Evolutionary conservation across 495 filamentous ascomycete species (phyloP).

Genomic region (Podospora conica): DNA sequence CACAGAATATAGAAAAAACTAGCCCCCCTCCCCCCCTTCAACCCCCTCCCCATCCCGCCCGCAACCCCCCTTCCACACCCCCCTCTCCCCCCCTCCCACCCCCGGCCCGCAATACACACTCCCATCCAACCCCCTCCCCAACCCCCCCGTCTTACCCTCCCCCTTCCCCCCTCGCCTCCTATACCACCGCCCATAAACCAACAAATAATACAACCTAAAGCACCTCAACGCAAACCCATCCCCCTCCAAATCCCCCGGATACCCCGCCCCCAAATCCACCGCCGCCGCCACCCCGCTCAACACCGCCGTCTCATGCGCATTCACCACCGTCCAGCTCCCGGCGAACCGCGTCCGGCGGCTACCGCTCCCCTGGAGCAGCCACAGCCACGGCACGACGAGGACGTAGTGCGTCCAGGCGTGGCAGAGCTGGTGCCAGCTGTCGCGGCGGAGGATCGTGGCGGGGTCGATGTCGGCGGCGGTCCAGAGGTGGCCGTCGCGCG

Average conservation of each 20-base stretch:
- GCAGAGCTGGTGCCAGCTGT: slow-evolving; percentile 86
- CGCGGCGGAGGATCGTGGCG: slow-evolving; percentile 60
- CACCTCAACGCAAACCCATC: slow-evolving; percentile 33
- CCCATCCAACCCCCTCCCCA: slow-evolving; percentile 47
- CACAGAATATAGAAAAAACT: too few species aligned
- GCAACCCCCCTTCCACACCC: slow-evolving; percentile 38
- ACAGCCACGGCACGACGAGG: slow-evolving; percentile 70
- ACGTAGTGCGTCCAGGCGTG: slow-evolving; percentile 78
- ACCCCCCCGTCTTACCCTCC: slow-evolving; percentile 34
- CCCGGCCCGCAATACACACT: slow-evolving; percentile 50
- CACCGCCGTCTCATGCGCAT: slow-evolving; percentile 76
- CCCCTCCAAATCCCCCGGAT: slow-evolving; percentile 48
- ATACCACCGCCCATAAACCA: slow-evolving; percentile 38
- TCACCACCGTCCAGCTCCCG: slow-evolving; percentile 75
- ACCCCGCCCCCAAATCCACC: slow-evolving; percentile 68
- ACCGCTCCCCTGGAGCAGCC: slow-evolving; percentile 62
- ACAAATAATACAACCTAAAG: slow-evolving; percentile 38
- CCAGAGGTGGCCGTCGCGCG: slow-evolving; percentile 57
- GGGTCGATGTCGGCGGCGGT: slow-evolving; percentile 63
- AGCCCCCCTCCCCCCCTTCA: too few species aligned
- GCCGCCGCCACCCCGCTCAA: slow-evolving; percentile 76
- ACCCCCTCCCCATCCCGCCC: background rate
- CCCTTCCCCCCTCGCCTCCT: slow-evolving; percentile 16
- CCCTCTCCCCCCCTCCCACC: slow-evolving; percentile 38
- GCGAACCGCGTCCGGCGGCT: slow-evolving; percentile 61